Evolutionary conservation across 1,139 yeast species (phyloP), one percentile per base, ranked within the genome.

Genomic region (Pichia sp.): DNA sequence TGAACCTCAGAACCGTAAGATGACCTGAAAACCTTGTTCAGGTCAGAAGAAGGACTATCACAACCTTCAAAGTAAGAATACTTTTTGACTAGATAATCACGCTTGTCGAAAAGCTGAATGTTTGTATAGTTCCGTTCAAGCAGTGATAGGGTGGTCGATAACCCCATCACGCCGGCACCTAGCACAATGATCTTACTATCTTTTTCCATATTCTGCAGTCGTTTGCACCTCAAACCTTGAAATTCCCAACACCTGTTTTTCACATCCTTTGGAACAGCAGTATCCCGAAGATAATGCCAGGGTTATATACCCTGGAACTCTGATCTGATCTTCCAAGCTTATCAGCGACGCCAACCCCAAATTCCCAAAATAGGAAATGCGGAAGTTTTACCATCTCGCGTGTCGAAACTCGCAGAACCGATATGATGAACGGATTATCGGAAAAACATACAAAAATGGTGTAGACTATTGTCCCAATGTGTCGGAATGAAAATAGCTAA

Each of bases 161-260:
- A 66, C 1, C 81, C 81, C 67, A 76, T 76, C 8, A 74, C 77
- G 29, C 80, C 80, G 1, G 78, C 73, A 3, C 81, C 81, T 34
- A 77, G 66, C 27, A 77, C 69, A 41, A 73, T 65, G 31, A 75
- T 67, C 52, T 64, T 60, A 20, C 69, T 58, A 55, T 71, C 61
- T 57, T 66, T 65, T 30, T 54, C 49, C 54, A 54, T 54, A 17
- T 42, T 44, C 4, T 27, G n/a, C n/a, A n/a, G n/a, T n/a, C n/a
- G n/a, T n/a, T n/a, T n/a, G n/a, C n/a, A n/a, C n/a, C n/a, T n/a
- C n/a, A n/a, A n/a, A n/a, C n/a, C n/a, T n/a, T n/a, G n/a, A n/a
- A n/a, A n/a, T n/a, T n/a, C n/a, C n/a, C n/a, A n/a, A n/a, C n/a
- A n/a, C n/a, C n/a, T n/a, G n/a, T n/a, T n/a, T n/a, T n/a, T n/a